Evolutionary conservation across 1,284 basidiomycete genomes (phyloP).

Genomic region (Phellopilus nigrolimitatus): DNA sequence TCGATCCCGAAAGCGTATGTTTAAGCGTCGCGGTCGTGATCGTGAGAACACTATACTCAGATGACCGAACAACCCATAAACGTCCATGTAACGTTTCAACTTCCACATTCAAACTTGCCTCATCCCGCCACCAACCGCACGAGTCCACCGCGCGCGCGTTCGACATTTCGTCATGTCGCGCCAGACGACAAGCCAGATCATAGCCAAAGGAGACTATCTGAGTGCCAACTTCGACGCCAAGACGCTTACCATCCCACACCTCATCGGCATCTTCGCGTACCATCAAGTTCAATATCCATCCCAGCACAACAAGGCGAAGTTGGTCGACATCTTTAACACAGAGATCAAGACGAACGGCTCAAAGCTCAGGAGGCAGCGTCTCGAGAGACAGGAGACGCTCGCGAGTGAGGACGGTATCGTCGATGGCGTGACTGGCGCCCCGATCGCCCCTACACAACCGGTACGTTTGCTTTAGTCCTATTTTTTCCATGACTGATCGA

Average conservation of each 20-base stretch:
- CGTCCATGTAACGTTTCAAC: background rate
- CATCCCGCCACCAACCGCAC: background rate
- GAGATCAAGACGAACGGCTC: conserved; percentile 62
- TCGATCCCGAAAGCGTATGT: too few species aligned
- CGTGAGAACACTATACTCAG: background rate
- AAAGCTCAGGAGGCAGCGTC: conserved; percentile 61
- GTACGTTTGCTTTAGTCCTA: conserved; percentile 31
- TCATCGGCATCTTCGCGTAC: conserved; percentile 77
- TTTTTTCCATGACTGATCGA: conserved; percentile 29
- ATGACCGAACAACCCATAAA: background rate
- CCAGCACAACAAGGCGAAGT: conserved; percentile 81
- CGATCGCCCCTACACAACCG: conserved; percentile 43
- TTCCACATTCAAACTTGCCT: too few species aligned
- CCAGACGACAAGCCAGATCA: conserved; percentile 66
- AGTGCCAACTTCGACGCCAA: conserved; percentile 79
- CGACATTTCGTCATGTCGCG: conserved; percentile 51
- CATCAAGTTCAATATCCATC: conserved; percentile 78
- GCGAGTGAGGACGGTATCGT: conserved; percentile 77
- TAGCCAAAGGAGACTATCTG: conserved; percentile 75
- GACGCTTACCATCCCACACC: conserved; percentile 74
- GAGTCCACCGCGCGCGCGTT: background rate
- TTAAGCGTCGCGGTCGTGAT: too few species aligned
- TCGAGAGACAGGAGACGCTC: conserved; percentile 60
- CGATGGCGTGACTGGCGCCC: conserved; percentile 70
- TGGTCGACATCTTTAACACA: conserved; percentile 76